These are phyloP conservation scores for Septoria linicola DNA, from an alignment of 2,329 filamentous ascomycete genomes.

Conservation along the genomic window DNA sequence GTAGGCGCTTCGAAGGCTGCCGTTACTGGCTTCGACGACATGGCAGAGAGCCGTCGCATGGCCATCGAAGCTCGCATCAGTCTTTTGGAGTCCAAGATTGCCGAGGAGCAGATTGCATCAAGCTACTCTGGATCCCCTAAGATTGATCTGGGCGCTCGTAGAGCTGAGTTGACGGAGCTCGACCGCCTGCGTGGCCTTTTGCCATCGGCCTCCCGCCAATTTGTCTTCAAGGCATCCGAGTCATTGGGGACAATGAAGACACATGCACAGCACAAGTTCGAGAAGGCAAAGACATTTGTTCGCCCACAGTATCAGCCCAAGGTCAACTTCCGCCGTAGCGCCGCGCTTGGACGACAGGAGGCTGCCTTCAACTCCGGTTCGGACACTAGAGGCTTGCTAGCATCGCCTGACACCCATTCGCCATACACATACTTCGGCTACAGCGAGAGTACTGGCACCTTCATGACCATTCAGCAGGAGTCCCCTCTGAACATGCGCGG, in stretches of 20 bases:
- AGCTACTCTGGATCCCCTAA: slow-evolving; percentile 6
- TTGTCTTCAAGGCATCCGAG: slow-evolving; percentile 12
- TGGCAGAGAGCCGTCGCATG: neutral
- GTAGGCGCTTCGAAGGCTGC: neutral
- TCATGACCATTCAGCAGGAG: slow-evolving; percentile 21
- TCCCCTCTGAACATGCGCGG: slow-evolving; percentile 9
- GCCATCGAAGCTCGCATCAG: slow-evolving; percentile 9
- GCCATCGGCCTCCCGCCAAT: slow-evolving; percentile 9
- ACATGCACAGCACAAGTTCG: slow-evolving; percentile 8
- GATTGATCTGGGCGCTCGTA: slow-evolving; percentile 10
- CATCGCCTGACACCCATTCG: slow-evolving; percentile 5
- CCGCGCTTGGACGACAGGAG: slow-evolving; percentile 11
- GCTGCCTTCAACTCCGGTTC: slow-evolving; percentile 15
- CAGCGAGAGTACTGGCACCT: slow-evolving; percentile 21
- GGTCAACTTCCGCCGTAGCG: slow-evolving; percentile 13
- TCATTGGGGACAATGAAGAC: slow-evolving; percentile 6
- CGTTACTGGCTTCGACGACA: neutral
- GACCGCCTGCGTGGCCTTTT: slow-evolving; percentile 11
- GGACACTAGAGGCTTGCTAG: slow-evolving; percentile 13
- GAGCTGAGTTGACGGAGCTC: slow-evolving; percentile 18
- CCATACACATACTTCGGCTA: slow-evolving; percentile 14
- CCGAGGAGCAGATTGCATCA: slow-evolving; percentile 5
- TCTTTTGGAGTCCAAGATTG: slow-evolving; percentile 15
- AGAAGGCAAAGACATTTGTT: slow-evolving; percentile 13
- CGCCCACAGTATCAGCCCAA: slow-evolving; percentile 14